phyloP scores from a whole-genome alignment of 352 stramenopile genomes.

The Elongisporangium prolatum region DNA sequence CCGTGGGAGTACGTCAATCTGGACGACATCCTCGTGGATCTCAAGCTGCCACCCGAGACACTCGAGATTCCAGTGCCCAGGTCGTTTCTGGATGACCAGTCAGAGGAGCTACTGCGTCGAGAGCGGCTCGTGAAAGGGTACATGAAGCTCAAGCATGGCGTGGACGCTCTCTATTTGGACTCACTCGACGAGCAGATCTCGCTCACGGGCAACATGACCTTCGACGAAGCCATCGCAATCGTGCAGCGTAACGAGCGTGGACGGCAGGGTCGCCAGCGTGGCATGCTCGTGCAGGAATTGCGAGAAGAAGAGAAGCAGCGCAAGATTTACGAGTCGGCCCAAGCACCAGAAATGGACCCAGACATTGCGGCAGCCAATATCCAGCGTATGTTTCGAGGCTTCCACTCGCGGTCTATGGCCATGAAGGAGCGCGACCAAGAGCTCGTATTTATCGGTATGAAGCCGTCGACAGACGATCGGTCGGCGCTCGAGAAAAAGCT shows the following conservation, averaged over 20 bases:
- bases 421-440: constrained; percentile 71
- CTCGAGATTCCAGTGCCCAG: constrained; percentile 88
- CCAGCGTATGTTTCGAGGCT: constrained; percentile 88
- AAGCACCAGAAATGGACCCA: constrained; percentile 77
- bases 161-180: constrained; percentile 59
- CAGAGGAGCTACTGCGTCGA: constrained; percentile 48
- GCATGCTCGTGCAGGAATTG: constrained; percentile 76
- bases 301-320: constrained; percentile 81
- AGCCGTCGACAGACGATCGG: constrained; percentile 46
- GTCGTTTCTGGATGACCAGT: constrained; percentile 88
- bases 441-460: constrained; percentile 94
- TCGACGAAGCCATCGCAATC: constrained; percentile 84
- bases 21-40: constrained; percentile 89
- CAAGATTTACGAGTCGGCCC: constrained; percentile 67
- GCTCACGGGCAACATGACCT: constrained; percentile 21
- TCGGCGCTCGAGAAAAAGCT: constrained; percentile 75
- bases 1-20: constrained; percentile 95
- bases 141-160: constrained; percentile 87
- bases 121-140: constrained; percentile 87
- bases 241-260: constrained; percentile 90
- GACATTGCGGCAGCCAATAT: constrained; percentile 90
- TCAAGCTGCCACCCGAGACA: constrained; percentile 90
- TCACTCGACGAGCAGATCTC: constrained; percentile 33
- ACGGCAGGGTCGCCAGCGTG: constrained; percentile 84
- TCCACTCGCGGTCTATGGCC: constrained; percentile 60